These are phyloP conservation scores for Neurospora sp. DNA, from an alignment of 495 filamentous ascomycete genomes.

Conservation along the genomic window DNA sequence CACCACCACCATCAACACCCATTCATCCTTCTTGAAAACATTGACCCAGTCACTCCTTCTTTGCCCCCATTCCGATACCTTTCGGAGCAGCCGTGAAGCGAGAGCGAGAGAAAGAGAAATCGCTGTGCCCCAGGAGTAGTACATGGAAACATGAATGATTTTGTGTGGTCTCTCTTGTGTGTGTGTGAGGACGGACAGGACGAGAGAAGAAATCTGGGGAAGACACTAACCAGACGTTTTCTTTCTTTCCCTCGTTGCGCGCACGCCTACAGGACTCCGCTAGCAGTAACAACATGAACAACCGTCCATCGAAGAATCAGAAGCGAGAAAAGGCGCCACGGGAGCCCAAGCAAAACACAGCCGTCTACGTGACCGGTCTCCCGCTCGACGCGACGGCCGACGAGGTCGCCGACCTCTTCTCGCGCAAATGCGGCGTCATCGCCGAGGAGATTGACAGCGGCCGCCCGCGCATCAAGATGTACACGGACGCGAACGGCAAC, in stretches of 20 bases:
- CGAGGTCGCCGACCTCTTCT: conserved; percentile 77
- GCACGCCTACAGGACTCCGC: conserved; percentile 16
- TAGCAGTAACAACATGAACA: conserved; percentile 12
- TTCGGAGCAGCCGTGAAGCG: not conserved
- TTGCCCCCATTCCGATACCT: not conserved
- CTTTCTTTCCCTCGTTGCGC: conserved; percentile 8
- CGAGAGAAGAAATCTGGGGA: conserved; percentile 3
- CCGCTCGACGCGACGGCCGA: conserved; percentile 66
- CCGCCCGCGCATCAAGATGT: conserved; percentile 84
- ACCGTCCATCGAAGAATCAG: conserved; percentile 15
- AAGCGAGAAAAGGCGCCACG: conserved; percentile 21
- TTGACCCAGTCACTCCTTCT: not conserved
- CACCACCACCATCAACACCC: not conserved
- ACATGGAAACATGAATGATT: not conserved
- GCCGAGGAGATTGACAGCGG: conserved; percentile 86
- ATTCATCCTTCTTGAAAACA: not conserved
- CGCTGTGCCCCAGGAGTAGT: not conserved
- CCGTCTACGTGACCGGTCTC: conserved; percentile 80
- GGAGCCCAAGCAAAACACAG: conserved; percentile 66
- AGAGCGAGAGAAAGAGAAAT: not conserved
- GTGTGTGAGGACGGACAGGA: not conserved
- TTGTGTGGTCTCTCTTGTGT: not conserved
- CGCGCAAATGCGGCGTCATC: conserved; percentile 79
- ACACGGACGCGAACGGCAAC: conserved; percentile 66
- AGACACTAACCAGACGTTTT: conserved; percentile 20